Conservation (phyloP, 805 yeast genomes). For the Cephaloascus albidus region DNA sequence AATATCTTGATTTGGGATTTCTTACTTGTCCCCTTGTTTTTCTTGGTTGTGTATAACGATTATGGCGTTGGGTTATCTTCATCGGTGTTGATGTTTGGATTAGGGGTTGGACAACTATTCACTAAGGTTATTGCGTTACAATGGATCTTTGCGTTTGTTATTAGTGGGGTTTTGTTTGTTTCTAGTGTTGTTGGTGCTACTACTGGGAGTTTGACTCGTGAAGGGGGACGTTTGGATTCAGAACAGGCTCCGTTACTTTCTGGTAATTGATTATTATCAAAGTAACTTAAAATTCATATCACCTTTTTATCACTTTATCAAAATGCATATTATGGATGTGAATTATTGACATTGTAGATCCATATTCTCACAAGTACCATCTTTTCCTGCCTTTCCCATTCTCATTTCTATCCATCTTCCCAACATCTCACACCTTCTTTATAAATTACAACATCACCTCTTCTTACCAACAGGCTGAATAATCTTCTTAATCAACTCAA, state of each 20-base stretch:
- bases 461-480: conserved; percentile 10
- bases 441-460: too few species aligned
- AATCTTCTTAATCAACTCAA: conserved; percentile 24
- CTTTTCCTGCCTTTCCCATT: too few species aligned
- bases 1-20: conserved; percentile 75
- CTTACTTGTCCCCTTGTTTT: conserved; percentile 51
- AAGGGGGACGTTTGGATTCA: conserved; percentile 2
- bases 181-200: conserved; percentile 36
- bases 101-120: conserved; percentile 64
- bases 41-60: conserved; percentile 54
- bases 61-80: conserved; percentile 60
- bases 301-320: too few species aligned
- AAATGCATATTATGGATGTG: too few species aligned
- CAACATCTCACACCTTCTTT: too few species aligned
- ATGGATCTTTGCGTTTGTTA: conserved; percentile 76
- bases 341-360: too few species aligned
- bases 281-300: too few species aligned
- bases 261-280: background rate
- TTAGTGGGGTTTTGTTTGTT: conserved; percentile 47
- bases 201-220: conserved; percentile 16
- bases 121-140: conserved; percentile 68
- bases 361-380: too few species aligned
- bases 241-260: background rate
- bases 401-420: background rate
- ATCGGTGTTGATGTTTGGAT: conserved; percentile 49